Base-by-base conservation (phyloP, 352 stramenopile species). In the Aphanomyces stellatus region DNA sequence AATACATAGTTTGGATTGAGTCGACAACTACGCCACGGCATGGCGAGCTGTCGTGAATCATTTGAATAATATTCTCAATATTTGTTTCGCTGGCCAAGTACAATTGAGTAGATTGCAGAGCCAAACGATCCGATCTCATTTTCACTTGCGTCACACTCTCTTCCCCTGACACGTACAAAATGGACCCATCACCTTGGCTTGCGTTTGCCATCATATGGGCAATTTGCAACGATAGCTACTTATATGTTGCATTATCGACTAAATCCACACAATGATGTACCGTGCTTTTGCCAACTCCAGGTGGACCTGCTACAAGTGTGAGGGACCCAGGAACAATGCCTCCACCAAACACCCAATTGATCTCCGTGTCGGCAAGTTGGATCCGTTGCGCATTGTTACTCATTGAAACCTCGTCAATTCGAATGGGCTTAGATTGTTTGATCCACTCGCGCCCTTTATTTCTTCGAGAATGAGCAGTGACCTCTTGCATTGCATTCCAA, bases 1-100 rank as follows among this genome's bases (percentile, higher is more conserved):
- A 96, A 56, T 92, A 91, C 53, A 99, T 88, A 2, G 96, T 99
- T 80, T 99, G 96, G 71, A 99, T 98, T 11, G 90, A 98, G 69
- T 99, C 96, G 41, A 99, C 81, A 27, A 99, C 87, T 7, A 98
- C 73, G 19, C 79, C 83, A 1, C 74, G 77, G 67, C 91, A 93
- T 19, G 62, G 34, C n/a, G 22, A 8, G 30, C 13, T 40, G 15
- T 49, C 17, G 71, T 88, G 71, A 60, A 93, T 73, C 72, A 85
- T 74, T 42, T 74, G 61, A 8, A 96, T 76, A 10, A 93, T 77
- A 8, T 72, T 71, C 64, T 96, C 85, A 22, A 95, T 74, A 67
- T 93, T 93, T 33, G 84, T 93, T 74, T 96, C 85, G 42, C 81
- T 93, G 3, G 80, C 83, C 27, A 95, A 86, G 51, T 85, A 93